These are phyloP conservation scores for Vitis amurensis DNA, from an alignment of 164 flowering plant species.

Conservation along the genomic window DNA sequence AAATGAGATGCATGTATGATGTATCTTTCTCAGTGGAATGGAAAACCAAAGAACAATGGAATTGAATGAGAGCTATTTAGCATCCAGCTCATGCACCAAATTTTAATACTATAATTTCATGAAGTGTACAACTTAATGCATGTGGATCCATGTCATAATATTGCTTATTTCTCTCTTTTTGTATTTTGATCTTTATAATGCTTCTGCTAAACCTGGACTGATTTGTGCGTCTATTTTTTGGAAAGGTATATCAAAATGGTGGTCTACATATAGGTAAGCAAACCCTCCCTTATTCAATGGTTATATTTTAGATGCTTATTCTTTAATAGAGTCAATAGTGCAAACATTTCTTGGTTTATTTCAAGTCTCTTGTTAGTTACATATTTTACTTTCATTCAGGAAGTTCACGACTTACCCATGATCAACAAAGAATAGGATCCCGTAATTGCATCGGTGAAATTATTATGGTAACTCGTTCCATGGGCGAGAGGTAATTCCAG, in stretches of 20 bases:
- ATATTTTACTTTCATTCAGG: conserved; percentile 23
- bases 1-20: too few relatives aligned
- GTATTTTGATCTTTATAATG: not conserved
- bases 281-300: not conserved
- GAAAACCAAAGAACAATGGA: too few relatives aligned
- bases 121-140: too few relatives aligned
- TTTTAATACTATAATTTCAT: too few relatives aligned
- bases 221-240: conserved; percentile 14
- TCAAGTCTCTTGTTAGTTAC: not conserved
- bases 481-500: conserved; percentile 32
- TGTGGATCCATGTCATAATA: too few relatives aligned
- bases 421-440: conserved; percentile 15
- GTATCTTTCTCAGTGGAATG: too few relatives aligned
- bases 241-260: conserved; percentile 40
- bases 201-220: conserved; percentile 9
- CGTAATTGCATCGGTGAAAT: conserved; percentile 54
- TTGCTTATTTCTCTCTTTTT: not conserved
- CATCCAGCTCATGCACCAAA: too few relatives aligned
- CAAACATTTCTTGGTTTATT: not conserved
- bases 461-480: conserved; percentile 29
- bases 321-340: not conserved
- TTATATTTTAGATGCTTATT: not conserved
- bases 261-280: conserved; percentile 32
- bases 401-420: conserved; percentile 11
- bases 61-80: too few relatives aligned